phyloP scores from a whole-genome alignment of 495 filamentous ascomycete species.

The Hypomontagnella submonticulosa region DNA sequence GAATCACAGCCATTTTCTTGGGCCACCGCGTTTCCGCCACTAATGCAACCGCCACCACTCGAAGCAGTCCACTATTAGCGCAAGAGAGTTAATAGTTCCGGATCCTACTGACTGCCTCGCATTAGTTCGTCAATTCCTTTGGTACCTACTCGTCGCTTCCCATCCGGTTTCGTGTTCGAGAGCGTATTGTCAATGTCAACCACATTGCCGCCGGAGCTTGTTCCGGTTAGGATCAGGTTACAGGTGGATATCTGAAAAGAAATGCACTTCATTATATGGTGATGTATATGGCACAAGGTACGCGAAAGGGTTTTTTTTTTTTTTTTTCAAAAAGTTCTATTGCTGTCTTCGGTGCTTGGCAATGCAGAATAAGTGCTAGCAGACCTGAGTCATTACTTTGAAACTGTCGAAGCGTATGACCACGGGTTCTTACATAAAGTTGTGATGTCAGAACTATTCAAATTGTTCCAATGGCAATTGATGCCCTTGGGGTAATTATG shows the following conservation, averaged over 20 bases:
- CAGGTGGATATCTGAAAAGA: too few species aligned
- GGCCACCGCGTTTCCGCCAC: slow-evolving; percentile 22
- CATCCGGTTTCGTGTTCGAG: too few species aligned
- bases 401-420: background rate
- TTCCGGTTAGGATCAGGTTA: too few species aligned
- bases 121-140: slow-evolving; percentile 5
- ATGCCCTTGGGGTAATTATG: slow-evolving; percentile 1
- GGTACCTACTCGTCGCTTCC: background rate
- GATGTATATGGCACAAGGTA: too few species aligned
- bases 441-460: background rate
- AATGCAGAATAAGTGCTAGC: background rate
- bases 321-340: background rate
- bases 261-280: too few species aligned
- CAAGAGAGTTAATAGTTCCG: slow-evolving; percentile 4
- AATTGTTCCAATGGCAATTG: slow-evolving; percentile 5
- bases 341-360: background rate
- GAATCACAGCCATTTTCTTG: background rate
- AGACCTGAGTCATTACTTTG: slow-evolving; percentile 1
- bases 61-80: slow-evolving; percentile 2
- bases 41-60: slow-evolving; percentile 14
- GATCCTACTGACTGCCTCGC: slow-evolving; percentile 4
- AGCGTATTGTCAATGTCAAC: too few species aligned
- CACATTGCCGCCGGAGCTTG: too few species aligned
- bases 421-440: slow-evolving; percentile 11
- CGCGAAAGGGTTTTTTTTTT: background rate